Evolutionary conservation across 2,329 filamentous ascomycete species (phyloP).

Genomic region (Epichloe amarillans): DNA sequence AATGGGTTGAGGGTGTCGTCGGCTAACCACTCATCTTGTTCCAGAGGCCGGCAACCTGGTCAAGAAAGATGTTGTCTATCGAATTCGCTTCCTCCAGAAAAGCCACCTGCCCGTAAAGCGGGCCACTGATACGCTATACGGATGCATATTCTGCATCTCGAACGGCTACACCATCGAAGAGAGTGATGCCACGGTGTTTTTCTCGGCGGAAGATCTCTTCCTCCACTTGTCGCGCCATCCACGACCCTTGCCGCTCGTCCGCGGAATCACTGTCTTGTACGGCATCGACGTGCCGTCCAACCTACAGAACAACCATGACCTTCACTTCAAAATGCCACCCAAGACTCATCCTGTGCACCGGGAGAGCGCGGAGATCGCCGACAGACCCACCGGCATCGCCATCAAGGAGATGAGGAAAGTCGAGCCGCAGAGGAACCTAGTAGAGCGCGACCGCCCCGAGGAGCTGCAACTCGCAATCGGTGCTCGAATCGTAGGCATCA

Average conservation of each 20-base stretch:
- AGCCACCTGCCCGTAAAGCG: slow-evolving; percentile 36
- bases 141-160: slow-evolving; percentile 40
- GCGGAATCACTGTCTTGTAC: slow-evolving; percentile 36
- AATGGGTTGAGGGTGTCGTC: no score
- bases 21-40: neutral
- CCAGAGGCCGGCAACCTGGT: slow-evolving; percentile 28
- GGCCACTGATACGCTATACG: slow-evolving; percentile 40
- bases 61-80: slow-evolving; percentile 32
- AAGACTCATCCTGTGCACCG: slow-evolving; percentile 27
- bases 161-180: slow-evolving; percentile 34
- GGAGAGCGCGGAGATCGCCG: slow-evolving; percentile 24
- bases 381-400: slow-evolving; percentile 31
- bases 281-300: slow-evolving; percentile 24
- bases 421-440: slow-evolving; percentile 30
- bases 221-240: slow-evolving; percentile 39
- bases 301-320: slow-evolving; percentile 36
- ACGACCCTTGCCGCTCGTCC: slow-evolving; percentile 35
- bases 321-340: slow-evolving; percentile 32
- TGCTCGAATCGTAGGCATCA: slow-evolving; percentile 35
- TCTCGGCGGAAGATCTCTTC: slow-evolving; percentile 37
- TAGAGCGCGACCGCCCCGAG: slow-evolving; percentile 24
- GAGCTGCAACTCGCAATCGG: slow-evolving; percentile 34
- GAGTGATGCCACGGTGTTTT: slow-evolving; percentile 45
- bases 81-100: slow-evolving; percentile 42
- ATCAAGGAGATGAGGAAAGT: slow-evolving; percentile 32